phyloP scores from a whole-genome alignment of 306 rosid genomes.

The Vicia faba region DNA sequence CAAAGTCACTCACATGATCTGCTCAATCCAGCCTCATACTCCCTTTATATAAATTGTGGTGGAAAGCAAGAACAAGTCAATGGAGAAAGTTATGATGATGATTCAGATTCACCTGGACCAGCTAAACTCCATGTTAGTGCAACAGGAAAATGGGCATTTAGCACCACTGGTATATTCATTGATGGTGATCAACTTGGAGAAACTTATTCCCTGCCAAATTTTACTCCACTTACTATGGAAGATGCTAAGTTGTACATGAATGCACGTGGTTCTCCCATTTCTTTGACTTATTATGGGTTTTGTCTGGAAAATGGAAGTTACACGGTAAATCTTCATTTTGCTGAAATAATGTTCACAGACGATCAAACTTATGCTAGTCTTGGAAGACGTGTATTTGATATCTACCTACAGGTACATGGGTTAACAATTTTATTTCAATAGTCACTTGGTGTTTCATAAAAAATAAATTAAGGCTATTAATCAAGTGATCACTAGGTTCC shows the following conservation, averaged over 20 bases:
- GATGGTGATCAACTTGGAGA: background rate
- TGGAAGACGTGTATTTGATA: slow-evolving; percentile 59
- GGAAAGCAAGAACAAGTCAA: background rate
- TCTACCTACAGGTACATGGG: slow-evolving; percentile 53
- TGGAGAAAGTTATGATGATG: background rate
- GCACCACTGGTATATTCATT: slow-evolving; percentile 54
- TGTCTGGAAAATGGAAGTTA: slow-evolving; percentile 59
- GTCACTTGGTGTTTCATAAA: background rate
- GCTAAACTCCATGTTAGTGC: background rate
- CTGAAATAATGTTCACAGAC: slow-evolving; percentile 48
- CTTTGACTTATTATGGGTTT: slow-evolving; percentile 63
- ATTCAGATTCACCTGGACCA: background rate
- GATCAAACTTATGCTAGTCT: slow-evolving; percentile 42
- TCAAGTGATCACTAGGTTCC: background rate
- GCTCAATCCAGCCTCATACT: slow-evolving; percentile 4
- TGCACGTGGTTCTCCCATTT: slow-evolving; percentile 70
- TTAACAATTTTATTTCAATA: background rate
- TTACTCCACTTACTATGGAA: background rate
- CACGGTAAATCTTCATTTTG: slow-evolving; percentile 52
- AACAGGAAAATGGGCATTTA: slow-evolving; percentile 52
- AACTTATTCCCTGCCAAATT: background rate
- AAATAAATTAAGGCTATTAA: background rate
- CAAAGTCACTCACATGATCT: background rate
- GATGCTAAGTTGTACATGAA: slow-evolving; percentile 46
- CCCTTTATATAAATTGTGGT: slow-evolving; percentile 47